Conservation (phyloP, 305 asterid species). For the Plantago lanceolata region DNA sequence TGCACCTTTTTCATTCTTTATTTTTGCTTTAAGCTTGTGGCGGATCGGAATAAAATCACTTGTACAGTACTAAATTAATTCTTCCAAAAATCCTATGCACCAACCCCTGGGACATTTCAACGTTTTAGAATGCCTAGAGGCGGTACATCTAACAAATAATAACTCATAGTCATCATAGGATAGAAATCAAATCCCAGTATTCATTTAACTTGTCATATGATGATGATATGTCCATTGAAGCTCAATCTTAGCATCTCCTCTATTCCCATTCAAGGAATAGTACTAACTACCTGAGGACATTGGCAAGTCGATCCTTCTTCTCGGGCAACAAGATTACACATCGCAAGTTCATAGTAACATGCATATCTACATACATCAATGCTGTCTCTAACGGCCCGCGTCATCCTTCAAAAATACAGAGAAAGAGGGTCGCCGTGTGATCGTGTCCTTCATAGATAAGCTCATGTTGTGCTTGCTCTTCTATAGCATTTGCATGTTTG, state of each 20-base stretch:
- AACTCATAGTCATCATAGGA: background rate
- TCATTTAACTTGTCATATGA: no score
- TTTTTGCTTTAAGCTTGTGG: no score
- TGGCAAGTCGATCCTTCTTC: background rate
- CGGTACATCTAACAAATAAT: background rate
- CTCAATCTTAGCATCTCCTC: background rate
- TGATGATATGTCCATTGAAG: background rate
- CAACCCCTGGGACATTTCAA: no score
- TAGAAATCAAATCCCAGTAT: no score
- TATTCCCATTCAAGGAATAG: background rate
- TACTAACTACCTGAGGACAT: background rate
- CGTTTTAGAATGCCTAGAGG: background rate
- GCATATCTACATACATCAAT: conserved; percentile 12
- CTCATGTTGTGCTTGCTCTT: background rate
- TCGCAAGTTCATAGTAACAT: background rate
- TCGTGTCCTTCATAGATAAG: background rate
- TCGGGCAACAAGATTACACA: background rate
- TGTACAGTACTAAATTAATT: no score
- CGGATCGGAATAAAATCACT: no score
- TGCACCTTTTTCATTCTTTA: no score
- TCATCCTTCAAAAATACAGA: background rate
- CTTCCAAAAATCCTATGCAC: no score
- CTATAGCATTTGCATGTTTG: conserved; percentile 2
- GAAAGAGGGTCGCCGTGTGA: background rate
- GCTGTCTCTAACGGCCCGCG: background rate